Evolutionary conservation across 306 rosid genomes (phyloP), one percentile per base, ranked within the genome.

Genomic region (Sphenostylis stenocarpa): DNA sequence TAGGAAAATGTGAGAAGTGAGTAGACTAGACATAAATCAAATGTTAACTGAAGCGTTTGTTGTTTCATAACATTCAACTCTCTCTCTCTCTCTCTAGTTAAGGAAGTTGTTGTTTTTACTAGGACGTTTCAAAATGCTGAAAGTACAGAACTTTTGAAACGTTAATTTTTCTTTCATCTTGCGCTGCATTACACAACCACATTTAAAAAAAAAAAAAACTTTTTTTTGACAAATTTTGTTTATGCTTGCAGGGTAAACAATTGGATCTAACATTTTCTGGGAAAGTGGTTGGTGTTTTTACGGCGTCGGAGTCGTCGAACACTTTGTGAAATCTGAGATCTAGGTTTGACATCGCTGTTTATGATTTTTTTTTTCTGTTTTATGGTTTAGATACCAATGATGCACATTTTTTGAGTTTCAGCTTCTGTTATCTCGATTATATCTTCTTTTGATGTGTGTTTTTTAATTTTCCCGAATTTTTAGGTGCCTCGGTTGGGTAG

Each of bases 251-350:
- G 91, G 76, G 33, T 66, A 45, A 76, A 60, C 79, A 62, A 67
- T 84, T 86, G 86, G 98, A 94, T 94, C 96, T 89, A 76, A 79
- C 73, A 52, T 85, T 73, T 76, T 74, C 58, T 67, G 72, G 76
- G 71, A 65, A 71, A 74, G 53, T 44, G 73, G 51, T 73, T 70
- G 86, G 41, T 65, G 7, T 65, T 29, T 66, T 14, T 53, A 41
- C 58, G 83, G 61, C 55, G 67, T 67, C 15, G 61, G 64, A 44
- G 73, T 41, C 29, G 24, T 65, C 20, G 19, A 64, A 76, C 63
- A 67, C 43, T 39, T 55, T 33, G 69, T 73, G 64, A 43, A 75
- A 62, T 73, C 64, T 67, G 81, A 76, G 89, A 89, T 88, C 94
- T 80, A 77, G 73, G 80, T 66, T 75, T 53, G 76, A 15, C 73